Evolutionary conservation across 2,329 filamentous ascomycete species (phyloP).

Genomic region (Colletotrichum filicis): DNA sequence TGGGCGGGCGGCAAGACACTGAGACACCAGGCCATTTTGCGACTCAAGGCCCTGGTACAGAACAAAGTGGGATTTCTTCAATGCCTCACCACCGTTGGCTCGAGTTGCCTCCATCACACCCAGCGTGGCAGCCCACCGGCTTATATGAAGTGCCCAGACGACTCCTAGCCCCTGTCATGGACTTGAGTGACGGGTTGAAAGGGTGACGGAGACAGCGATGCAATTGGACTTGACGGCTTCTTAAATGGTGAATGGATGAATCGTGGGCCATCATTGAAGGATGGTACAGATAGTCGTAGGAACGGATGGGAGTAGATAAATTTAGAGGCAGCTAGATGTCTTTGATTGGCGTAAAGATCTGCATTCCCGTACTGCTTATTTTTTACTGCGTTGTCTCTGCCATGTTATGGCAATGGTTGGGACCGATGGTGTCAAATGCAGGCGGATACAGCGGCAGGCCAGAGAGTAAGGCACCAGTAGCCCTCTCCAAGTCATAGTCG

Average conservation of each 20-base stretch:
- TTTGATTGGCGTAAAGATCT: background rate
- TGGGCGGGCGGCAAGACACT: constrained; percentile 27
- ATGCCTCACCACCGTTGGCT: constrained; percentile 21
- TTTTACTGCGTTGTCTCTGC: background rate
- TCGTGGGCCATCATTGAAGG: constrained; percentile 5
- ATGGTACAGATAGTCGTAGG: background rate
- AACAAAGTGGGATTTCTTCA: constrained; percentile 24
- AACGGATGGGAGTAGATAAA: background rate
- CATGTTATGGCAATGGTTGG: background rate
- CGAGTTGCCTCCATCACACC: constrained; percentile 13
- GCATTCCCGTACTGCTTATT: background rate
- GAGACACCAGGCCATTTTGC: constrained; percentile 36
- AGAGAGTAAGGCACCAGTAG: background rate
- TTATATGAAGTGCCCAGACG: constrained; percentile 10
- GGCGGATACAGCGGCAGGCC: background rate
- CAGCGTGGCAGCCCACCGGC: background rate
- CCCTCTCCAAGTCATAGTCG: background rate
- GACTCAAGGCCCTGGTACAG: constrained; percentile 26
- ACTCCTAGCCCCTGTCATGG: background rate
- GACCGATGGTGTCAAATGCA: background rate
- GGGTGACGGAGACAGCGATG: constrained; percentile 5
- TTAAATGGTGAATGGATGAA: constrained; percentile 3
- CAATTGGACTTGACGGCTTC: constrained; percentile 16
- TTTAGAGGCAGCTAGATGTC: constrained; percentile 5
- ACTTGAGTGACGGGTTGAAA: constrained; percentile 7